Base-by-base conservation (phyloP, 2,329 filamentous ascomycete genomes). In the Samsoniella hepiali region DNA sequence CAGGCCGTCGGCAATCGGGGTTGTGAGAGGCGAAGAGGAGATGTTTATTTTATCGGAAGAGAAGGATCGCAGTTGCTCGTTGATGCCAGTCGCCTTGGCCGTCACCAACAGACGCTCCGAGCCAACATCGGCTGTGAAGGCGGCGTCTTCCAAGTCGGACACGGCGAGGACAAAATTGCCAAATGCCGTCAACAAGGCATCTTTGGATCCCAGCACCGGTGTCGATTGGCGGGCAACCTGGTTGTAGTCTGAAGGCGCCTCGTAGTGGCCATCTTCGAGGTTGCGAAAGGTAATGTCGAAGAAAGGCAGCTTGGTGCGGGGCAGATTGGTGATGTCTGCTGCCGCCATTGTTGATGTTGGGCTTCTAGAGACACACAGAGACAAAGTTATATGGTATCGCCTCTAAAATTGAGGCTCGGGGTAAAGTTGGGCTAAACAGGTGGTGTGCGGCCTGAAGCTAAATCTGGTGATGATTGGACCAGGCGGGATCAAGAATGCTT, bases 231-330 rank as follows among this genome's bases (percentile, higher is more conserved):
- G 47, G 6, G 62, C n/a, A 4, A 42, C 56, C 29, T 63, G 54
- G 15, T 63, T 58, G 6, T 58, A 63, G 54, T 63, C 55, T 9
- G 55, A 63, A 4, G 62, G 62, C 13, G 55, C 38, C 8, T 58
- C 47, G 22, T 58, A 53, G 47, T 54, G 38, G 47, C n/a, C 34
- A 44, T 63, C 62, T 17, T 63, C 44, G 7, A 45, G 31, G 38
- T 59, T 55, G 62, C 38, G 62, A 29, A 59, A 58, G 47, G 47
- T 47, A 50, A 59, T 55, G 49, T 63, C 55, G 47, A 49, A 63
- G 55, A 63, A 63, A 11, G 62, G 62, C 62, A 63, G 55, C 55
- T 63, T 63, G 29, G 62, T 63, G 36, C 56, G 45, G n/a, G 62
- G 55, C 36, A 47, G 44, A 45, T 22, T 31, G 9, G 34, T 42